These are phyloP conservation scores for Xylariaceae sp. DNA, from an alignment of 2,329 filamentous ascomycete genomes.

Conservation along the genomic window DNA sequence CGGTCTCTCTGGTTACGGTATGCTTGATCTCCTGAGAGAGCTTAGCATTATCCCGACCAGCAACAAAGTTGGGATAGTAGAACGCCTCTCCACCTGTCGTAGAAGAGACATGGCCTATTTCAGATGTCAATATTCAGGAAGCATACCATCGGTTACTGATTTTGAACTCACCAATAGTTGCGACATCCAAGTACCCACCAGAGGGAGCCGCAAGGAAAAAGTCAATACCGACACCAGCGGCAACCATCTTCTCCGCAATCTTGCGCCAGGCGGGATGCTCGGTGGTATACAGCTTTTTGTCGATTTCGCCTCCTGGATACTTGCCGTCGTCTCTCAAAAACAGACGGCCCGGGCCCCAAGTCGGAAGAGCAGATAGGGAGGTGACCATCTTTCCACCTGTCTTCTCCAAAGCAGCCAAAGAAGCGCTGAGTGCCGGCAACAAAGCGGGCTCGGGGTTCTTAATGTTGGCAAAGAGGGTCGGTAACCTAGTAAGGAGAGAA, in stretches of 20 bases:
- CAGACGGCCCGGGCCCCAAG: conserved; percentile 81
- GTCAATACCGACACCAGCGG: conserved; percentile 80
- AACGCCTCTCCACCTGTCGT: conserved; percentile 93
- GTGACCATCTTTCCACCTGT: conserved; percentile 93
- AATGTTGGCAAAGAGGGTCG: conserved; percentile 77
- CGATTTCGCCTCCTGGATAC: conserved; percentile 76
- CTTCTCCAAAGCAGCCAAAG: conserved; percentile 72
- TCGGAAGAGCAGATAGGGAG: conserved; percentile 80
- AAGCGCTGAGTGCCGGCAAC: conserved; percentile 76
- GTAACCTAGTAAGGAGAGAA: conserved; percentile 77
- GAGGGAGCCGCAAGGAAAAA: conserved; percentile 92
- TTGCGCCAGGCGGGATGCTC: conserved; percentile 88
- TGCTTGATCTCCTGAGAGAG: conserved; percentile 81
- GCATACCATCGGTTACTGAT: neutral
- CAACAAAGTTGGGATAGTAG: conserved; percentile 95
- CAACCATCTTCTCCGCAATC: conserved; percentile 78
- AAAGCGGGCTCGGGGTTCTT: conserved; percentile 90
- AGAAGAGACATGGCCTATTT: conserved; percentile 69
- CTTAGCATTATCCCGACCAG: conserved; percentile 77
- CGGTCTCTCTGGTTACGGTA: conserved; percentile 81
- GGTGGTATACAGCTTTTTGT: conserved; percentile 86
- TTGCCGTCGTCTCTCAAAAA: conserved; percentile 86
- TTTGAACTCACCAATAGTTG: conserved; percentile 68
- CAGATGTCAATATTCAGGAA: conserved; percentile 18
- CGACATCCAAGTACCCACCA: conserved; percentile 87